Base-by-base conservation (phyloP, 2,329 filamentous ascomycete species). In the Ustulina deusta region DNA sequence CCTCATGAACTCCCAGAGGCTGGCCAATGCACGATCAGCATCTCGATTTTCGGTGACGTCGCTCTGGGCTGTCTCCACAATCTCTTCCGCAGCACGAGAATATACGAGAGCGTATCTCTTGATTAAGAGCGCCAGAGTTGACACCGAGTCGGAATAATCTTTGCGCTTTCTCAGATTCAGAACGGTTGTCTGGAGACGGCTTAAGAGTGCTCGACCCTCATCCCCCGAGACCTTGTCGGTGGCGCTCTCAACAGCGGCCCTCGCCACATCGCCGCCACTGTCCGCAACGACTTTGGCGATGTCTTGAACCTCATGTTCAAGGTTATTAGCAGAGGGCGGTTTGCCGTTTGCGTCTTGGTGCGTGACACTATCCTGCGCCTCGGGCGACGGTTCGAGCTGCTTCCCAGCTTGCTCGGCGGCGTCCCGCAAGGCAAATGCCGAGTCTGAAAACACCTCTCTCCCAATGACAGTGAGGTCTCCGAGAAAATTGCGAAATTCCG, bases 111-210 rank as follows among this genome's bases (percentile, higher is more conserved):
- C 90, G 78, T 97, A 97, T 48, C 91, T 88, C 75, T 93, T 89
- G 64, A 97, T 85, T 6, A 98, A 84, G 7, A 90, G 80, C 0
- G 92, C 88, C 36, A 98, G 79, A 0, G 90, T 93, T 0, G 92
- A 93, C 0, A 97, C 93, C 0, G 94, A 97, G 55, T 94, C 90
- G 0, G 91, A 89, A 78, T 98, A 98, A 77, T 97, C 93, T 7
- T 86, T 88, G 59, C 92, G 89, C 74, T 93, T 86, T 7, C 92
- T 86, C 15, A 98, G 85, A 44, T 91, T 92, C 15, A 87, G 73
- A 3, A 98, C 89, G 0, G 91, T 90, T 74, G 91, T 85, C 79
- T 94, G 95, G 57, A 98, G 82, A 6, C 94, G 90, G 72, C 90
- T 85, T 6, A 95, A 75, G 63, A 98, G 81, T 0, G 92, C 90